Evolutionary conservation across 23 red algal species (phyloP), one percentile per base, ranked within the genome.

Genomic region (Pyropia haitanensis): DNA sequence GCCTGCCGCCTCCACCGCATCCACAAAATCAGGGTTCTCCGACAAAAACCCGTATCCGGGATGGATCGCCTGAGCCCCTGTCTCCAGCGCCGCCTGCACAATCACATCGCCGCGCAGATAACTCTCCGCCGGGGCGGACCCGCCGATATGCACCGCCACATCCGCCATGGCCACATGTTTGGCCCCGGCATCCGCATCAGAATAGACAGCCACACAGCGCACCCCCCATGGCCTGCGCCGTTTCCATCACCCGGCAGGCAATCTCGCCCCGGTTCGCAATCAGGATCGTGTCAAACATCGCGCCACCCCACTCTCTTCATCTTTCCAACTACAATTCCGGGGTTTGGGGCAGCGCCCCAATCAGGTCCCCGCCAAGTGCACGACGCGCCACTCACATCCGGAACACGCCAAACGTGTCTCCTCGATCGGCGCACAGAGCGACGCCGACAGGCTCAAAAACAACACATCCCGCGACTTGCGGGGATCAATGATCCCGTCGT

Each of bases 261-360:
- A 87, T 87, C 60, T 87, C 81, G 49, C 81, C 81, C 25, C 81
- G 63, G 58, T 87, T 87, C 2, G 81, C 81, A 15, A 87, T 71
- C 12, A 87, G 52, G 23, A 84, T 49, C 20, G 14, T 68, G 49
- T 22, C 65, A 68, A 22, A 64, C n/a, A n/a, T n/a, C n/a, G n/a
- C n/a, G n/a, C n/a, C n/a, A n/a, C n/a, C n/a, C n/a, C n/a, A n/a
- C n/a, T n/a, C n/a, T n/a, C n/a, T n/a, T n/a, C n/a, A n/a, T n/a
- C n/a, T n/a, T n/a, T n/a, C n/a, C n/a, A n/a, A n/a, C n/a, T n/a
- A n/a, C n/a, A n/a, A n/a, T n/a, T n/a, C n/a, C n/a, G n/a, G n/a
- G n/a, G n/a, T n/a, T n/a, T n/a, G n/a, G n/a, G n/a, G n/a, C n/a
- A n/a, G n/a, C n/a, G n/a, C n/a, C n/a, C n/a, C n/a, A n/a, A n/a